Evolutionary conservation across 139 green algal genomes (phyloP), one percentile per base, ranked within the genome.

Genomic region (Spirogloea muscicola): DNA sequence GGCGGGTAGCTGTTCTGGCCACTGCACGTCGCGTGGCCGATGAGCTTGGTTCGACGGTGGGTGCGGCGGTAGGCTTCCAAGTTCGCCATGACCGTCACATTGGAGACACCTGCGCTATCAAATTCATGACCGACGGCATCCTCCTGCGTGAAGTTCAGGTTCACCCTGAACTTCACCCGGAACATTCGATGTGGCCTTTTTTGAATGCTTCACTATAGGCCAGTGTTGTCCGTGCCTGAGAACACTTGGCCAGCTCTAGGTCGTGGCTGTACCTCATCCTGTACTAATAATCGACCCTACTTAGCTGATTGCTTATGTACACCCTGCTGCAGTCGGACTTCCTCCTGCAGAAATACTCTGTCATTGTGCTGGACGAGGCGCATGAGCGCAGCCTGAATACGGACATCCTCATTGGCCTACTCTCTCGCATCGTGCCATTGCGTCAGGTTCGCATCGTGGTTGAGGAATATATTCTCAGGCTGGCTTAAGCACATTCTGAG

Each of bases 41-140:
- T 10, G 92, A 97, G 86, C 76, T 97, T 63, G 84, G 86, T 42
- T 69, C 67, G 25, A 7, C 37, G 9, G 37, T 96, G 33, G 92
- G 90, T 1, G 48, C 51, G 29, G 52, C 87, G 44, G 94, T 97
- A 16, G 94, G 94, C 0, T 97, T 96, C 82, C 91, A 96, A 86
- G 91, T 97, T 31, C 82, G 93, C 9, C 89, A 96, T 73, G 92
- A 97, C 77, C 67, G 84, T 18, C 68, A 68, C 16, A 80, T 91
- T 9, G 85, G 86, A 6, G 46, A 60, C 0, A 59, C 34, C 44
- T 91, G 87, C 0, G 68, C 78, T 13, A 76, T 97, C 37, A 94
- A 95, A 81, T 96, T 96, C 85, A 94, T 97, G 90, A 98, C 93
- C 1, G 93, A 98, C 70, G 93, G 93, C 62, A 92, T 97, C 58